These are phyloP conservation scores for Talaromyces sp. DNA, from an alignment of 2,329 filamentous ascomycete species.

Conservation along the genomic window DNA sequence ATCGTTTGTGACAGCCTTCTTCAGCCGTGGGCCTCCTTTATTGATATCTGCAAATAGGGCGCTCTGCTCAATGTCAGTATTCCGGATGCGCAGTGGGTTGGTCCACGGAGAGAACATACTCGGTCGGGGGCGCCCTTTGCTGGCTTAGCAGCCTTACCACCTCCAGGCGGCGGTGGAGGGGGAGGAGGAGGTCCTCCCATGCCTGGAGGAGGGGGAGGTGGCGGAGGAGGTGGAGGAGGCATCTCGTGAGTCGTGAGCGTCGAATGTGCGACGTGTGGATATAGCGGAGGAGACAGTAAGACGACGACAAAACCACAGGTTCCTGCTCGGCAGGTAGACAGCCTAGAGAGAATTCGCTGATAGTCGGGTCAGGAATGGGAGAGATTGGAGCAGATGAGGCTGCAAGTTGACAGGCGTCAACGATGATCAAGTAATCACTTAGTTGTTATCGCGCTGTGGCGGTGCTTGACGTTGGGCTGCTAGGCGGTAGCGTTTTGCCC, in stretches of 20 bases:
- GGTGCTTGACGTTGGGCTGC: neutral
- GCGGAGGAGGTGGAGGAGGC: constrained; percentile 58
- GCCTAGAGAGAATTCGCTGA: neutral
- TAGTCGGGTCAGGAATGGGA: neutral
- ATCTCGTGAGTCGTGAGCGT: constrained; percentile 21
- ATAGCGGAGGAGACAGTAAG: neutral
- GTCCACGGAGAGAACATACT: constrained; percentile 45
- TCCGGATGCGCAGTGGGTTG: neutral
- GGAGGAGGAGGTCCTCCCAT: constrained; percentile 55
- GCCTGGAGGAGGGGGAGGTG: constrained; percentile 60
- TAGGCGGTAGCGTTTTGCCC: neutral
- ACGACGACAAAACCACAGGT: constrained; percentile 5
- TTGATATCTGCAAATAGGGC: constrained; percentile 82
- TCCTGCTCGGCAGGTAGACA: constrained; percentile 8
- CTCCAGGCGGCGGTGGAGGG: constrained; percentile 55
- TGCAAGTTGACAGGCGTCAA: neutral
- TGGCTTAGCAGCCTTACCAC: constrained; percentile 51
- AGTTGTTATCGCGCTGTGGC: constrained; percentile 4
- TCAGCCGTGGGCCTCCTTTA: constrained; percentile 67
- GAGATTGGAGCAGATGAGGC: neutral
- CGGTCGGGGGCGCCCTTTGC: constrained; percentile 50
- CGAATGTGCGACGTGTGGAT: neutral
- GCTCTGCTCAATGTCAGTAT: constrained; percentile 49
- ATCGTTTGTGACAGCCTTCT: constrained; percentile 86
- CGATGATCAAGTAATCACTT: neutral